Evolutionary conservation across 805 yeast species (phyloP), one percentile per base, ranked within the genome.

Genomic region (Cyberlindnera saturnus): DNA sequence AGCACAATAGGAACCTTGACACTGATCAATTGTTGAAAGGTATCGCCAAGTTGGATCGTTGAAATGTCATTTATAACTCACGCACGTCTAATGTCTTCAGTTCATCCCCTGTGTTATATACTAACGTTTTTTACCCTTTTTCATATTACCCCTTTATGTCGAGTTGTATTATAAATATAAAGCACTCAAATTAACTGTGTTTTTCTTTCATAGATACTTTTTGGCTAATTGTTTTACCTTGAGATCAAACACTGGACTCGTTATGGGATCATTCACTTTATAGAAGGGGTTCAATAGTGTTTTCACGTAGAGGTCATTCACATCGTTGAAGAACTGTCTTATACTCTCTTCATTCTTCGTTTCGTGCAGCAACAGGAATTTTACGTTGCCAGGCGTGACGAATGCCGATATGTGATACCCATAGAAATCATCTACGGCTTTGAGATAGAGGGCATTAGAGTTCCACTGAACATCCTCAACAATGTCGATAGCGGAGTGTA

Each of bases 391-490:
- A 41, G 89, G 89, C 0, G 96, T 87, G 34, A 91, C 73, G 59
- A 80, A 93, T 4, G 91, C 95, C 43, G 88, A 85, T n/a, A 91
- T 77, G 38, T 73, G 67, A 51, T 81, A 78, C 5, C 93, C 95
- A 61, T 90, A 87, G 62, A 88, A 91, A 32, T 82, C 79, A 64
- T 93, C 99, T 16, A 91, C 77, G 36, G 77, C 77, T 37, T 91
- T 90, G 48, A 89, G 66, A 56, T 85, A 82, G 49, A 84, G 70
- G 36, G 74, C 70, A 49, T 71, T 77, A 9, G 77, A 70, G 38
- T 77, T 75, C 91, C 96, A 89, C 59, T 89, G 97, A 3, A 79
- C 64, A 54, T 90, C 96, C 50, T 93, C 96, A 0, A 93, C 80
- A n/a, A 93, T 72, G 61, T 93, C 99, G 32, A 93, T 64, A 2